A percentile compares a stretch with the other conserved stretches of the same genome.
These are phyloP conservation scores for Coemansia sp. DNA, from an alignment of 192 early-diverging fungal genomes.

Conservation along the genomic window DNA sequence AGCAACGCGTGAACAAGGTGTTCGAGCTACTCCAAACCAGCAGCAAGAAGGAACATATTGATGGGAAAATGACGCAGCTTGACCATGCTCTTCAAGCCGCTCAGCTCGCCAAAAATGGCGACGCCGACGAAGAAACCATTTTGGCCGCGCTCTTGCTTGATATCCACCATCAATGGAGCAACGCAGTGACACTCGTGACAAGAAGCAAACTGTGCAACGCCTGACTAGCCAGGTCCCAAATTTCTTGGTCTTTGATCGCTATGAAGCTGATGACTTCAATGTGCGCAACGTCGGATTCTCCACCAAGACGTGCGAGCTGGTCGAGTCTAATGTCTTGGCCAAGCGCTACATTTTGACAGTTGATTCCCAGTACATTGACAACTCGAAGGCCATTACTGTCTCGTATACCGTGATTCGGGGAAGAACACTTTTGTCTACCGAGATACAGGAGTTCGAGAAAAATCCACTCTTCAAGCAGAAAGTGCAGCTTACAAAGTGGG, in stretches of 20 bases:
- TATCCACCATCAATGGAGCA: slow-evolving; percentile 26
- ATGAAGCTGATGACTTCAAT: slow-evolving; percentile 55
- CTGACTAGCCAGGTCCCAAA: too few relatives aligned
- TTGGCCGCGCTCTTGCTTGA: slow-evolving; percentile 60
- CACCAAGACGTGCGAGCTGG: slow-evolving; percentile 52
- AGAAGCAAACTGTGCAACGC: slow-evolving; percentile 3
- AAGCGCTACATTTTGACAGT: slow-evolving; percentile 60
- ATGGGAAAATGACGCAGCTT: slow-evolving; percentile 60
- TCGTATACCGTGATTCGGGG: slow-evolving; percentile 40
- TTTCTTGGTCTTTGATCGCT: slow-evolving; percentile 48
- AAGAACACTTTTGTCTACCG: slow-evolving; percentile 51
- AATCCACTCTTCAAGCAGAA: slow-evolving; percentile 58
- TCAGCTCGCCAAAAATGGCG: slow-evolving; percentile 35
- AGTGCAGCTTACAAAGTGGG: slow-evolving; percentile 60
- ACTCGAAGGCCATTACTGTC: too few relatives aligned
- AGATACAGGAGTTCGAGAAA: slow-evolving; percentile 52
- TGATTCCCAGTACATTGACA: too few relatives aligned
- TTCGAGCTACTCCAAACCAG: slow-evolving; percentile 56
- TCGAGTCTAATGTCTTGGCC: slow-evolving; percentile 59
- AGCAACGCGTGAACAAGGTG: slow-evolving; percentile 28
- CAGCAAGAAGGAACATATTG: slow-evolving; percentile 58
- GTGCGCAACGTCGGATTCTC: slow-evolving; percentile 54
- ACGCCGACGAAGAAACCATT: slow-evolving; percentile 54
- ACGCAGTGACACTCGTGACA: neutral
- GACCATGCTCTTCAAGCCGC: slow-evolving; percentile 62